Base-by-base conservation (phyloP, 176 grass and related monocot genomes). In the Oryza punctata region DNA sequence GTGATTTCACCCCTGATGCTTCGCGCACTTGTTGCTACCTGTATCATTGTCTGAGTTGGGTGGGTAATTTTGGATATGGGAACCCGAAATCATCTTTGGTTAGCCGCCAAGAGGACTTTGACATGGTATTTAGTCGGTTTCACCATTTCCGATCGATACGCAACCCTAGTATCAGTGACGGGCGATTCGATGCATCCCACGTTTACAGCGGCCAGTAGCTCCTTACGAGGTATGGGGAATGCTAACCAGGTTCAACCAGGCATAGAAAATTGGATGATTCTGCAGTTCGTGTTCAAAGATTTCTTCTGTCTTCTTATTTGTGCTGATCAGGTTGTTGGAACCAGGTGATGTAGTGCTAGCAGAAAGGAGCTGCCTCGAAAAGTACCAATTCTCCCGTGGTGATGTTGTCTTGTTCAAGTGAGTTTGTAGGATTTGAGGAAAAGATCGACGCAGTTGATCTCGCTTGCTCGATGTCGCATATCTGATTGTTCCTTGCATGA, bases 141-240 rank as follows among this genome's bases (percentile, higher is more conserved):
- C 67, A 90, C 89, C 23, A 83, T 98, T 81, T 92, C 93, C 0
- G 85, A 98, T 75, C 77, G 91, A 12, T 96, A 86, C 49, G 65
- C 15, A n/a, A 61, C 49, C 1, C 4, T 94, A 18, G 44, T 69
- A 35, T 65, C 80, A 8, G 73, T 92, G 18, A 87, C 67, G 19
- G 96, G 91, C 23, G 81, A 69, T 80, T 96, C 96, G 15, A 98
- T 98, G 96, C 73, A 90, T 80, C 96, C 96, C 43, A 95, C 93
- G 12, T 87, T 98, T 66, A 66, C 89, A 41, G 89, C 87, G 19
- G n/a, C 81, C 49, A 49, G n/a, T 37, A 67, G 15, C 73, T 64
- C 21, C 60, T 89, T 92, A 14, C n/a, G 50, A 81, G 84, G 88
- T 91, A 85, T 64, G 41, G 26, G 69, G 14, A 70, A 69, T 83